Base-by-base conservation (phyloP, 371 early-diverging fungal species). In the Rozella allomycis region DNA sequence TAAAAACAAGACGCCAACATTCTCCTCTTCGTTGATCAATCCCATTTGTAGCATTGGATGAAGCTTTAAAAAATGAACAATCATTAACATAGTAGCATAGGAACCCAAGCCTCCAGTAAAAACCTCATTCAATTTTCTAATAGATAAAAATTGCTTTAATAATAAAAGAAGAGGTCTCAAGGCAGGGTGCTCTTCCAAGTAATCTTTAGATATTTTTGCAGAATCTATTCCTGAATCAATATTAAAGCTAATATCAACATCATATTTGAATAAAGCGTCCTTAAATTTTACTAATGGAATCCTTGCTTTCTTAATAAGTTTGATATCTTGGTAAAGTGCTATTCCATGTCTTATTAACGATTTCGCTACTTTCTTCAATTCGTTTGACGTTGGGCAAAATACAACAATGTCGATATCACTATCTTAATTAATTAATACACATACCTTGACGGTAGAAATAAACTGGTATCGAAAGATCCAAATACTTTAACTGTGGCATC, bases 211-310 rank as follows among this genome's bases (percentile, higher is more conserved):
- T 7, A 72, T 45, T 2, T 39, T 39, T 0, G 72, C 76, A 22
- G 74, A 61, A 7, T 55, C 43, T 3, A 80, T 30, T 1, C 91
- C 90, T 22, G 54, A 53, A 11, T 41, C 46, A 6, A 74, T 54
- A 47, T 88, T 77, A 38, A 85, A 43, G 9, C 73, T 67, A 27
- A 93, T 70, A 47, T 93, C 96, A 12, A 85, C 64, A n/a, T 66
- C 58, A 28, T 71, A 56, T 2, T 52, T 50, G 6, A 77, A 74
- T n/a, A 73, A 41, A 5, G 37, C 32, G 40, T 87, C 86, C 16
- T 47, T 52, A 34, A 72, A 69, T 51, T 94, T 97, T 35, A 97
- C 67, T 30, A 97, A 80, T 3, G 96, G 97, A 3, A 93, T 84
- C 31, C 39, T 42, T 18, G 70, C 73, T 18, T 51, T 43, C 9